Conservation (phyloP, 2,329 filamentous ascomycete genomes). For the Daldinia sp. region DNA sequence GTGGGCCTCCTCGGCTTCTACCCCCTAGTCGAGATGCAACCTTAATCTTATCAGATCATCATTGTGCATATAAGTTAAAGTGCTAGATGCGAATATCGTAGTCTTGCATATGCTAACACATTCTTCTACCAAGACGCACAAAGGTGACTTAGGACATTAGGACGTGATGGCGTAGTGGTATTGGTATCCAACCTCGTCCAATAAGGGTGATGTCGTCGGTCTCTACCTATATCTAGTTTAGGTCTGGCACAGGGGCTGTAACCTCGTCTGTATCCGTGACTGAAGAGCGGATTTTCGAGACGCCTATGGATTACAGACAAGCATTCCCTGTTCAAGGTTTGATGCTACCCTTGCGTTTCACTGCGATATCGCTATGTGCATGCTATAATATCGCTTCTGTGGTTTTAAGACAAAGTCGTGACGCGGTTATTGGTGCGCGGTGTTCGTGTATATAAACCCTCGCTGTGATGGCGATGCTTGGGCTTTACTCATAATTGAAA, state of each 20-base stretch:
- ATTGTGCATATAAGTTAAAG: neutral
- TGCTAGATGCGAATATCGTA: neutral
- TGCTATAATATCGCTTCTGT: neutral
- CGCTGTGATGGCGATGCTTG: neutral
- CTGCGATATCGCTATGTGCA: neutral
- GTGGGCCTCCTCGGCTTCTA: neutral
- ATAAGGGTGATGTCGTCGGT: neutral
- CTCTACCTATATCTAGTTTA: neutral
- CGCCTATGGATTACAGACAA: neutral
- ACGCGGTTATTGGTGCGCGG: neutral
- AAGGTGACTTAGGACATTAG: neutral
- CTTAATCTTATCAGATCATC: constrained; percentile 21
- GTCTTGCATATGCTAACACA: neutral
- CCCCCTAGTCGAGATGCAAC: neutral
- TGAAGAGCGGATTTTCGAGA: neutral
- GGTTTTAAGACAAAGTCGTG: neutral
- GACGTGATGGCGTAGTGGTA: too few relatives aligned
- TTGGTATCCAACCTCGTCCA: neutral
- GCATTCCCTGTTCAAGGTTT: neutral
- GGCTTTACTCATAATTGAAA: neutral
- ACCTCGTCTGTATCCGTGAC: neutral
- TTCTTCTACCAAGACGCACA: neutral
- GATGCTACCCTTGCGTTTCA: neutral
- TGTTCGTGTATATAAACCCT: neutral
- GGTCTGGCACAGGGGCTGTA: neutral